Evolutionary conservation across 75 land plant species (phyloP), one percentile per base, ranked within the genome.

Genomic region (Larix kaempferi): DNA sequence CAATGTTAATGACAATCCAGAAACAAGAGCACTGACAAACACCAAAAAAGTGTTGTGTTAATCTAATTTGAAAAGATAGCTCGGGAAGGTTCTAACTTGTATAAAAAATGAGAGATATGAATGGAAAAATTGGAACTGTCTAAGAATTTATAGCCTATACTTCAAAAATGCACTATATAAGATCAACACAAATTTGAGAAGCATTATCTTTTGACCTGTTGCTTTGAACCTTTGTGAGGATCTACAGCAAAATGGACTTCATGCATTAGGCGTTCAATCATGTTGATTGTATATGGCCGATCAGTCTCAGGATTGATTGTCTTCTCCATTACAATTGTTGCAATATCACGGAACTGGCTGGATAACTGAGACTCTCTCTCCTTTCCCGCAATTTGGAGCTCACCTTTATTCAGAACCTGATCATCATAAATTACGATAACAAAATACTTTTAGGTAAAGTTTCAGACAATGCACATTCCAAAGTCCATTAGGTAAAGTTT

Each of bases 201-300:
- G 54, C 12, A 49, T 49, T 49, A 2, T 49, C 11, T 49, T 49
- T 49, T 49, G 54, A 95, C 99, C 92, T 97, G 99, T 60, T 97
- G 91, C 84, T 97, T 97, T n/a, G 99, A 97, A 80, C 79, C 92
- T 44, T 75, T 88, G 84, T 89, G 63, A 15, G 95, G 92, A 78
- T 97, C 99, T 27, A 97, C 93, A 74, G 99, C 93, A 87, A 94
- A 97, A 82, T 97, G 99, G 17, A 92, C 90, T 76, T 97, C 99
- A 77, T 88, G 98, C 99, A 97, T 94, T 13, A 97, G 84, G 12
- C 99, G 88, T 86, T 97, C 99, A 83, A 97, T 95, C 99, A 97
- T 97, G 80, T 92, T 97, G 39, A 94, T 97, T 0, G 99, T 97
- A 61, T 94, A 97, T 26, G 99, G 99, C 6, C 98, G 89, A 73